Base-by-base conservation (phyloP, 2,329 filamentous ascomycete genomes). In the Paraphoma chrysanthemicola region DNA sequence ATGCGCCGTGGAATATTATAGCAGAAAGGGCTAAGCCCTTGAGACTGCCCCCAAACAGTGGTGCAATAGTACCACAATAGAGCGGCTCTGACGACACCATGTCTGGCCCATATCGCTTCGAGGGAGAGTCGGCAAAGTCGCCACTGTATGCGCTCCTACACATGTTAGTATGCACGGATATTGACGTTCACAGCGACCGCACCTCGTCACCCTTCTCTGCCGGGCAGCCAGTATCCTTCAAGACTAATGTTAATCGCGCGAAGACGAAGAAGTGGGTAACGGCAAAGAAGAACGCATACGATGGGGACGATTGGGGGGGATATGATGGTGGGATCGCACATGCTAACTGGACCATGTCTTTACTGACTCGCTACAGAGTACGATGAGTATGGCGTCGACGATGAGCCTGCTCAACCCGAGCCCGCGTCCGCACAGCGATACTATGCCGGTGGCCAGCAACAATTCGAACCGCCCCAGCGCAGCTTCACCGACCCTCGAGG, bases 251-350 rank as follows among this genome's bases (percentile, higher is more conserved):
- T 47, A 94, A 91, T 78, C 88, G 94, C 59, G 86, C 88, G 53
- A 96, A 96, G 80, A 97, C 93, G 53, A 91, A 89, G 78, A 96
- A 96, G 85, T 98, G 94, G 94, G 90, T 94, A 38, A 90, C 96
- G 70, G 94, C 94, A 36, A 94, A 93, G 77, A 84, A 87, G 56
- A 88, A 90, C 67, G 91, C 87, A 72, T 98, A 98, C 72, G 93
- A 94, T 69, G 94, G 93, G 61, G 93, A 96, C 69, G 94, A 97
- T 71, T 97, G 94, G 93, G 94, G 92, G 36, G 90, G 86, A 43
- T 81, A 80, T 60, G 81, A 83, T 62, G 83, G 23, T 23, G 23
- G 3, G 23, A 23, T 23, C 23, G 23, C 23, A 23, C 5, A 23
- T 23, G 23, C 23, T 2, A 23, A 23, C 2, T 23, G 23, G 23